Evolutionary conservation across 2,329 filamentous ascomycete genomes (phyloP).

Genomic region (Pestalotiopsis sp.): DNA sequence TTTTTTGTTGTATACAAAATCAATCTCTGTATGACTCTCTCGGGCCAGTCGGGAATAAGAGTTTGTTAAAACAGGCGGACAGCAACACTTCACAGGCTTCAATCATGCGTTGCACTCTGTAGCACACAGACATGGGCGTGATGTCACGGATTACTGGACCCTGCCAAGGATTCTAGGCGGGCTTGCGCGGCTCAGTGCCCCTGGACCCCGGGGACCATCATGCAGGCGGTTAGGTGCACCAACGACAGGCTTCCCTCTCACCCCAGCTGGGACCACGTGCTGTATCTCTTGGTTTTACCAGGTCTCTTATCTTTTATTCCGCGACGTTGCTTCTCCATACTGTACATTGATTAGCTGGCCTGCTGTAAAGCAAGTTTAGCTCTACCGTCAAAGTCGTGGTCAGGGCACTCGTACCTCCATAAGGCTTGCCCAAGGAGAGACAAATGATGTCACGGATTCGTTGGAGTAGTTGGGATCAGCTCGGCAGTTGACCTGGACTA

Average conservation of each 20-base stretch:
- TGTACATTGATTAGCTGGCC: neutral
- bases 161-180: neutral
- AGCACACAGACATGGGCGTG: neutral
- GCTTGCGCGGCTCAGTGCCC: neutral
- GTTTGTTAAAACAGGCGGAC: neutral
- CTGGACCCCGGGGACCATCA: neutral
- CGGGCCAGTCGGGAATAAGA: neutral
- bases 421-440: neutral
- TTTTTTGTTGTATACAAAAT: neutral
- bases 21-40: neutral
- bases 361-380: neutral
- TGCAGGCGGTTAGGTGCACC: neutral
- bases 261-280: neutral
- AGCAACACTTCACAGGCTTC: neutral
- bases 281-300: neutral
- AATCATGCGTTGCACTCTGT: neutral
- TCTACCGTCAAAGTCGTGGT: neutral
- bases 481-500: neutral
- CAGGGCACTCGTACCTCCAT: neutral
- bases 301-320: neutral
- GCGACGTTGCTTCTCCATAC: neutral
- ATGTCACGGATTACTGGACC: neutral
- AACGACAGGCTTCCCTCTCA: neutral
- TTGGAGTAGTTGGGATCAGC: neutral
- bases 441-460: neutral